Percentiles rank a stretch among this genome's conserved stretches.
Conservation (phyloP, 2,329 filamentous ascomycete species). For the Rutstroemia sp. region DNA sequence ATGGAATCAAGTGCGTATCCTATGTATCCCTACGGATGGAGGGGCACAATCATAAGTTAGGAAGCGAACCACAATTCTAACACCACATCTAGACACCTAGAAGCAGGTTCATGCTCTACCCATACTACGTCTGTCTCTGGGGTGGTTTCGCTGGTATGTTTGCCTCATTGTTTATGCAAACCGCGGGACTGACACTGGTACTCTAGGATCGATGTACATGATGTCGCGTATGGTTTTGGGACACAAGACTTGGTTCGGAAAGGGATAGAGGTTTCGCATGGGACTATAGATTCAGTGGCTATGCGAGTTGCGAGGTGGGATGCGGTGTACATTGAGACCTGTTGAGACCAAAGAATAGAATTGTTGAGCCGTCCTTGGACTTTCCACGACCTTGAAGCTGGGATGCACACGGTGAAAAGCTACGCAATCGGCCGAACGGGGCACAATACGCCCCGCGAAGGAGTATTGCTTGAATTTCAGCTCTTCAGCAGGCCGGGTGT, state of each 20-base stretch:
- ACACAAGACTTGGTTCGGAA: slow-evolving; percentile 71
- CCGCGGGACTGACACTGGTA: neutral
- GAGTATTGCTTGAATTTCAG: no score
- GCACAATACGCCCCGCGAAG: no score
- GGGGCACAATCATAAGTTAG: neutral
- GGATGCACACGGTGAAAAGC: no score
- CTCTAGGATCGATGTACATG: slow-evolving; percentile 53
- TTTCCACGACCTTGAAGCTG: no score
- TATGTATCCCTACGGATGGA: neutral
- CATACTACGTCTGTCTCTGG: slow-evolving; percentile 60
- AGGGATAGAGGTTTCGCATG: slow-evolving; percentile 36
- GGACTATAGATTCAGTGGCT: neutral
- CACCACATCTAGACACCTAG: slow-evolving; percentile 46
- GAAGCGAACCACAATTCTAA: neutral
- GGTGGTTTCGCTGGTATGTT: slow-evolving; percentile 54
- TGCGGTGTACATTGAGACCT: slow-evolving; percentile 18
- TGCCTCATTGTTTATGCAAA: neutral
- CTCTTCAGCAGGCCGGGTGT: no score
- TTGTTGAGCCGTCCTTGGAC: neutral
- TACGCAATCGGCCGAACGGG: no score
- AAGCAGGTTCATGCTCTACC: slow-evolving; percentile 57
- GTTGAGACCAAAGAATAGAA: slow-evolving; percentile 20
- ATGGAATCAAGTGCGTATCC: slow-evolving; percentile 66
- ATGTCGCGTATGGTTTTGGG: slow-evolving; percentile 66
- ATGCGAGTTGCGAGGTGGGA: neutral